These are phyloP conservation scores for Salicornia ramosissima DNA, from an alignment of 148 eudicot genomes.

Conservation along the genomic window DNA sequence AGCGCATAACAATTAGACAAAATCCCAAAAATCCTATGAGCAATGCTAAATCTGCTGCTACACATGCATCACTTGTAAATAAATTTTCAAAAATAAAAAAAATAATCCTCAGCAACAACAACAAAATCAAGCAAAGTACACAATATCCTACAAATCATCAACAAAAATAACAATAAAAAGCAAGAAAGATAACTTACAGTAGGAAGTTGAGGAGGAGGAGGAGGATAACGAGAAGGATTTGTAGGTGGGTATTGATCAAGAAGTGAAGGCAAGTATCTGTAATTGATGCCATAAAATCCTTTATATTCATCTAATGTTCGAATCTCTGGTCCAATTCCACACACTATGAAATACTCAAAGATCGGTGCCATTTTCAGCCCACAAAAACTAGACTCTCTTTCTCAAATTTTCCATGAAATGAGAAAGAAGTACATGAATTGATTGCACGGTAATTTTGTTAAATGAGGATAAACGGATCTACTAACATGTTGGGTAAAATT, in stretches of 20 bases:
- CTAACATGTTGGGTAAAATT: too few relatives aligned
- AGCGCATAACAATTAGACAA: too few relatives aligned
- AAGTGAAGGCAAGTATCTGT: slow-evolving; percentile 62
- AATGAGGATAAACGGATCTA: too few relatives aligned
- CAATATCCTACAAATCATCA: background rate
- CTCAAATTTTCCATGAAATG: background rate
- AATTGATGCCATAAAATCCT: slow-evolving; percentile 62
- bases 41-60: too few relatives aligned
- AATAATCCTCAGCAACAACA: too few relatives aligned
- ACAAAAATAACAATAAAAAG: too few relatives aligned
- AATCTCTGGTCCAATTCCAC: slow-evolving; percentile 85
- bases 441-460: too few relatives aligned
- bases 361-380: slow-evolving; percentile 48
- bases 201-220: slow-evolving; percentile 91
- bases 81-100: too few relatives aligned
- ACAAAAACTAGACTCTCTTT: background rate
- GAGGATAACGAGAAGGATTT: slow-evolving; percentile 62
- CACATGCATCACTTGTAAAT: too few relatives aligned
- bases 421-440: too few relatives aligned
- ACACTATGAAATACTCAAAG: slow-evolving; percentile 87
- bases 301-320: slow-evolving; percentile 61
- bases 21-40: too few relatives aligned
- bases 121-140: too few relatives aligned
- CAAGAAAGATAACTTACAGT: slow-evolving; percentile 38
- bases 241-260: slow-evolving; percentile 80